Conservation (phyloP, 495 filamentous ascomycete species). For the Aspergillus conjunctus region DNA sequence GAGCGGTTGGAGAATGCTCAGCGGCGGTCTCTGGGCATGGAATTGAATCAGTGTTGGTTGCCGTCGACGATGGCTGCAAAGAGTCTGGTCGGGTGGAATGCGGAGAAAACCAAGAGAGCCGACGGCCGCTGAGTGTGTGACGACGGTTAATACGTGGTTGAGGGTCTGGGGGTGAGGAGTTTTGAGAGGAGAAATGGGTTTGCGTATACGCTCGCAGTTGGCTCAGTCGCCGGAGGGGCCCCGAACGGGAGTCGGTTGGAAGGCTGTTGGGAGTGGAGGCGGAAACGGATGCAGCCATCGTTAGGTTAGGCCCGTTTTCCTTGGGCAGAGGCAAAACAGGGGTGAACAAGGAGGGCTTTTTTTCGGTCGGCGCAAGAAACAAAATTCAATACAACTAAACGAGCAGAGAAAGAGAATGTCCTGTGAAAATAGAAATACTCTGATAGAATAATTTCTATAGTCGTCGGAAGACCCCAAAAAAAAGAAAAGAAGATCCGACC, state of each 20-base stretch:
- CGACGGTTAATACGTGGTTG: constrained; percentile 36
- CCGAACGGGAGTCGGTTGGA: constrained; percentile 49
- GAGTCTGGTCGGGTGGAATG: constrained; percentile 28
- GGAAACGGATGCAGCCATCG: constrained; percentile 46
- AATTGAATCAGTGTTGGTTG: constrained; percentile 27
- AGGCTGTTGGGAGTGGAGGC: constrained; percentile 39
- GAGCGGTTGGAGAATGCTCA: constrained; percentile 37
- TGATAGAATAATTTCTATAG: not conserved
- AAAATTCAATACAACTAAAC: no score
- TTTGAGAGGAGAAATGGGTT: constrained; percentile 55
- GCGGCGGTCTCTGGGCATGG: constrained; percentile 37
- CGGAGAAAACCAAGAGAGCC: constrained; percentile 43
- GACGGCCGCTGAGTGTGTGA: constrained; percentile 41
- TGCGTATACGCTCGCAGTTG: constrained; percentile 75
- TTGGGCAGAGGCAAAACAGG: constrained; percentile 5
- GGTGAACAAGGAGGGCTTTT: not conserved
- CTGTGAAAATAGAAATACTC: not conserved
- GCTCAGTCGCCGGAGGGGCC: constrained; percentile 69
- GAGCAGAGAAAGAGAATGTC: not conserved
- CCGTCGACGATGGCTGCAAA: constrained; percentile 30
- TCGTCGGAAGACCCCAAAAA: not conserved
- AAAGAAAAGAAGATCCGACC: not conserved
- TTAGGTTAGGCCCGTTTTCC: constrained; percentile 21
- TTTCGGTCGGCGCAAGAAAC: no score
- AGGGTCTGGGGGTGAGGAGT: constrained; percentile 41